Conservation (phyloP, 495 filamentous ascomycete genomes). For the Hypoxylon lenormandii region DNA sequence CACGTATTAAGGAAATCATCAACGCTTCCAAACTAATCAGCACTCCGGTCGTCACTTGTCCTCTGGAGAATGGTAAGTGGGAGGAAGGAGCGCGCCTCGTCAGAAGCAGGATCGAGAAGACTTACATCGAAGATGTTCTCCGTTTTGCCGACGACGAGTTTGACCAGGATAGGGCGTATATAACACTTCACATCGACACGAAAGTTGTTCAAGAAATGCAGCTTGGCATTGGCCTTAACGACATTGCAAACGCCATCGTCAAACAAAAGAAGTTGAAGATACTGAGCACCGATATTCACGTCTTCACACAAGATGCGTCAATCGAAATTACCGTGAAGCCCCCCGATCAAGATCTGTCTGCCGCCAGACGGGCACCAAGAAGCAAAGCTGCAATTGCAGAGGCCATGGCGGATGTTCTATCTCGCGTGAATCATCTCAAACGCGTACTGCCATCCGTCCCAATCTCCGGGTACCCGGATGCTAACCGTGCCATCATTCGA, state of each 20-base stretch:
- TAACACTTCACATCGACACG: conserved; percentile 81
- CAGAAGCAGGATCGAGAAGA: conserved; percentile 92
- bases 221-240: conserved; percentile 74
- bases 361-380: conserved; percentile 63
- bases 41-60: conserved; percentile 90
- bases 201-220: conserved; percentile 80
- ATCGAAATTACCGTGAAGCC: conserved; percentile 69
- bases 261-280: conserved; percentile 83
- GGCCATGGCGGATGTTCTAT: conserved; percentile 75
- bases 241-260: conserved; percentile 79
- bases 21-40: conserved; percentile 93
- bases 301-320: conserved; percentile 57
- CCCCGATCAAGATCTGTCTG: conserved; percentile 59
- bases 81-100: conserved; percentile 84
- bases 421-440: conserved; percentile 84
- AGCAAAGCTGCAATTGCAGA: conserved; percentile 64
- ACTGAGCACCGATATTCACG: conserved; percentile 62
- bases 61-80: conserved; percentile 74
- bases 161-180: conserved; percentile 75
- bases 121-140: conserved; percentile 78
- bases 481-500: conserved; percentile 88
- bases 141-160: conserved; percentile 83
- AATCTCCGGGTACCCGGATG: conserved; percentile 87
- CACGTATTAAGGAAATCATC: conserved; percentile 99
- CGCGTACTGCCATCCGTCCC: conserved; percentile 81